These are phyloP conservation scores for Diaporthe vexans DNA, from an alignment of 2,329 filamentous ascomycete species.

Conservation along the genomic window DNA sequence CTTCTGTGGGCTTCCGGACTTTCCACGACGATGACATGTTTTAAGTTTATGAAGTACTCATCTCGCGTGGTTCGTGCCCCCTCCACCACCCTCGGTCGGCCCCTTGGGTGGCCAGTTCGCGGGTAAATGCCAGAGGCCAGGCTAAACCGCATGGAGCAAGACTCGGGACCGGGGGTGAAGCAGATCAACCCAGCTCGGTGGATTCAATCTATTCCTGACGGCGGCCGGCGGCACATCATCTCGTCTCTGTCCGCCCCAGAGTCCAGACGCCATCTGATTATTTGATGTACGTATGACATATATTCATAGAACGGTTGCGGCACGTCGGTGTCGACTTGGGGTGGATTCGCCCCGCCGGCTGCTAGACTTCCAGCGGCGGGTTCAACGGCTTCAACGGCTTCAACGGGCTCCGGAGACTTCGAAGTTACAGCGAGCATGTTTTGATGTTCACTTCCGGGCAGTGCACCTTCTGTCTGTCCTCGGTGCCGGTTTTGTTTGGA, in stretches of 20 bases:
- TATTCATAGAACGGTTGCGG: neutral
- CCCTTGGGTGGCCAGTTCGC: slow-evolving; percentile 8
- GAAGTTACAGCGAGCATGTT: neutral
- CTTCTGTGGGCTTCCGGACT: slow-evolving; percentile 21
- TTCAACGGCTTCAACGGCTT: neutral
- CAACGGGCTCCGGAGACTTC: neutral
- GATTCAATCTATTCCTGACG: slow-evolving; percentile 27
- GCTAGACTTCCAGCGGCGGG: neutral
- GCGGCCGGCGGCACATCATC: slow-evolving; percentile 13
- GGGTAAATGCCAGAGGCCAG: neutral
- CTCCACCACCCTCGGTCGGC: neutral
- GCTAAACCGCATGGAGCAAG: slow-evolving; percentile 21
- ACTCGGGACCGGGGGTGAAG: neutral
- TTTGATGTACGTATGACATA: neutral
- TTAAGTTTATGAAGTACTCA: slow-evolving; percentile 22
- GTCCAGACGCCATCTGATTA: slow-evolving; percentile 24
- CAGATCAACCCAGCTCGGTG: slow-evolving; percentile 17
- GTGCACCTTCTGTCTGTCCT: neutral
- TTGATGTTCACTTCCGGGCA: neutral
- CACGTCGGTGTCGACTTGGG: slow-evolving; percentile 14
- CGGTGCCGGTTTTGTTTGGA: neutral
- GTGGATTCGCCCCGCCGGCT: neutral
- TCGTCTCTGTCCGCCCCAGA: neutral
- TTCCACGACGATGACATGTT: slow-evolving; percentile 20
- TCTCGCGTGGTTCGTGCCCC: slow-evolving; percentile 18